These are phyloP conservation scores for Ambrosiella xylebori DNA, from an alignment of 2,329 filamentous ascomycete genomes.

Conservation along the genomic window DNA sequence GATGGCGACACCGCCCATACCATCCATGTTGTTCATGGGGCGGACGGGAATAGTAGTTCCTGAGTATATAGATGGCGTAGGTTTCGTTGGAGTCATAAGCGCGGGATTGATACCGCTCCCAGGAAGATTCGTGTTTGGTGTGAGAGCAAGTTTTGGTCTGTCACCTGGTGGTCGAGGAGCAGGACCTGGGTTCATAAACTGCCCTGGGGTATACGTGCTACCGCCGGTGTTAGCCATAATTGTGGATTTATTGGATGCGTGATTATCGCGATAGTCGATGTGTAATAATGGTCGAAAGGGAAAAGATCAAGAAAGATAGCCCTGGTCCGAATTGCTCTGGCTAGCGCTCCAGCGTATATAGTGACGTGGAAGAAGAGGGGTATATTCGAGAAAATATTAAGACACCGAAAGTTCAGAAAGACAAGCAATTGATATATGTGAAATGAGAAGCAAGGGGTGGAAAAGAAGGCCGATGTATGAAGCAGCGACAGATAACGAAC, in stretches of 20 bases:
- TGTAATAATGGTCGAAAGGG: not conserved
- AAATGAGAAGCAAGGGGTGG: too few species aligned
- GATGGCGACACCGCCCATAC: constrained; percentile 50
- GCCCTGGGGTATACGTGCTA: constrained; percentile 27
- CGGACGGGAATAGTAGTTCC: constrained; percentile 56
- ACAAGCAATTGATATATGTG: too few species aligned
- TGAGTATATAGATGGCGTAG: constrained; percentile 45
- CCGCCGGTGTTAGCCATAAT: constrained; percentile 12
- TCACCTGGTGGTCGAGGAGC: constrained; percentile 79
- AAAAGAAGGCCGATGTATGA: too few species aligned
- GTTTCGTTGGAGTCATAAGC: constrained; percentile 47
- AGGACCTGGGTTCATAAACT: constrained; percentile 94
- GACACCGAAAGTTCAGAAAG: too few species aligned
- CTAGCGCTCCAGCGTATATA: not conserved
- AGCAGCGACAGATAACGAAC: too few species aligned
- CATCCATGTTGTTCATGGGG: constrained; percentile 40
- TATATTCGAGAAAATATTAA: too few species aligned
- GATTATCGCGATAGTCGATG: not conserved
- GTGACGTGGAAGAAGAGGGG: too few species aligned
- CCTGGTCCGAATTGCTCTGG: not conserved
- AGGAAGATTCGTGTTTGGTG: constrained; percentile 55
- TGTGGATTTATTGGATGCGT: not conserved
- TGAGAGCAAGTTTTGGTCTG: constrained; percentile 64
- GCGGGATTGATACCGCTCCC: constrained; percentile 62
- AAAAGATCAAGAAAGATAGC: not conserved